Percentiles rank a stretch among this genome's conserved stretches.
Conservation (phyloP, 768 basidiomycete genomes). For the Antrodiella citrinella region DNA sequence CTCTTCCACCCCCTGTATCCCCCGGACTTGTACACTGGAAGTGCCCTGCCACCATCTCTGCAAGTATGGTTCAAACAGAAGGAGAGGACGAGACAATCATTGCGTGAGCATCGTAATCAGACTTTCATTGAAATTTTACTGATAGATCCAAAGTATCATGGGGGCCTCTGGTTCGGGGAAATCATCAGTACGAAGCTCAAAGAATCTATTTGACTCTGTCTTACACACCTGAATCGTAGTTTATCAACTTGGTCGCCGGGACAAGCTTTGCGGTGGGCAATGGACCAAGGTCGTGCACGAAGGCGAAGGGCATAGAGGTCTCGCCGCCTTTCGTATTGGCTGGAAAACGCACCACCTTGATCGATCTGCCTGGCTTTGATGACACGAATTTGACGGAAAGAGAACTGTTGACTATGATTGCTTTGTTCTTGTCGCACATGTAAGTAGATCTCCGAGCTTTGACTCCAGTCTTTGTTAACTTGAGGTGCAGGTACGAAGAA, state of each 20-base stretch:
- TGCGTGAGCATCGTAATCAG: background rate
- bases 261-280: conserved; percentile 7
- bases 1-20: too few relatives aligned
- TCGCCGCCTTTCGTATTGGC: conserved; percentile 1
- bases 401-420: conserved; percentile 24
- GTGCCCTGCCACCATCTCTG: too few relatives aligned
- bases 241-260: conserved; percentile 14
- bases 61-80: too few relatives aligned
- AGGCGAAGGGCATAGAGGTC: background rate
- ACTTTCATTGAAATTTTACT: background rate
- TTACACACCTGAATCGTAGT: conserved; percentile 7
- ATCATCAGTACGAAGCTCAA: background rate
- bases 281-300: conserved; percentile 11
- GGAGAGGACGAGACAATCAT: too few relatives aligned
- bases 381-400: conserved; percentile 17
- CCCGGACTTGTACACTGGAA: too few relatives aligned
- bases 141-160: background rate
- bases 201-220: background rate
- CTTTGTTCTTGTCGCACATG: background rate
- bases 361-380: conserved; percentile 15
- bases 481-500: conserved; percentile 14
- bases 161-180: background rate
- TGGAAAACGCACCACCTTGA: conserved; percentile 1
- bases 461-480: too few relatives aligned
- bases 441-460: background rate